phyloP scores from a whole-genome alignment of 495 filamentous ascomycete genomes.

The Peziza echinospora region DNA sequence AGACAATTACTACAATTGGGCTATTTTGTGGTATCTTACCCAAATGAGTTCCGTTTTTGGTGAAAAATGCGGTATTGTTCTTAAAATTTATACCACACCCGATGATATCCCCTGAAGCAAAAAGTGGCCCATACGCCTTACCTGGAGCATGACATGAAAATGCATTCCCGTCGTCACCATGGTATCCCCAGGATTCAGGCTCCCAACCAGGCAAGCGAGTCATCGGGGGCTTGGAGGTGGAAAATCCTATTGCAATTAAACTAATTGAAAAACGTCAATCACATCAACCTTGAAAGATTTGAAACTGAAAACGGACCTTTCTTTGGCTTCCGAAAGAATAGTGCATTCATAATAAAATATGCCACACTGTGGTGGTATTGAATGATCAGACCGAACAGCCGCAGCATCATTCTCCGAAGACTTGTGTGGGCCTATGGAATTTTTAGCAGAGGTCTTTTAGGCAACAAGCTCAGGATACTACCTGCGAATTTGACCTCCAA shows the following conservation, averaged over 20 bases:
- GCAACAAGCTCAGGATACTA: constrained; percentile 7
- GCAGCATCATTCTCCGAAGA: constrained; percentile 62
- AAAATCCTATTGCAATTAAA: constrained; percentile 80
- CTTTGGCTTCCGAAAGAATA: constrained; percentile 63
- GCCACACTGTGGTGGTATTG: constrained; percentile 78
- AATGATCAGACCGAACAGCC: constrained; percentile 63
- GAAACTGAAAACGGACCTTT: constrained; percentile 45
- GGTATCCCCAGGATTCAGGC: constrained; percentile 87
- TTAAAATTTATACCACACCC: constrained; percentile 90
- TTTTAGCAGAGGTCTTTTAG: neutral
- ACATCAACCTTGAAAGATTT: neutral
- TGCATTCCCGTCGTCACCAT: constrained; percentile 83
- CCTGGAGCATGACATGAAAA: constrained; percentile 57
- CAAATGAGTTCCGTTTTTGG: constrained; percentile 66
- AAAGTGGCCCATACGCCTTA: constrained; percentile 54
- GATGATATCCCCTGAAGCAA: constrained; percentile 54
- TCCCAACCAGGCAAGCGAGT: constrained; percentile 85
- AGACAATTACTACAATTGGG: neutral
- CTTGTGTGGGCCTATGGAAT: constrained; percentile 30
- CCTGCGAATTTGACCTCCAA: constrained; percentile 53
- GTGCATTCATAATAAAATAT: constrained; percentile 94
- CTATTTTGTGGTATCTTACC: constrained; percentile 29
- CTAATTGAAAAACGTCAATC: constrained; percentile 24
- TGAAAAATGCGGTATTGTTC: constrained; percentile 75
- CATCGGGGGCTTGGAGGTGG: constrained; percentile 48